A percentile compares a stretch with the other conserved stretches of the same genome.
phyloP scores from a whole-genome alignment of 257 asterid genomes.

The Lithospermum erythrorhizon region DNA sequence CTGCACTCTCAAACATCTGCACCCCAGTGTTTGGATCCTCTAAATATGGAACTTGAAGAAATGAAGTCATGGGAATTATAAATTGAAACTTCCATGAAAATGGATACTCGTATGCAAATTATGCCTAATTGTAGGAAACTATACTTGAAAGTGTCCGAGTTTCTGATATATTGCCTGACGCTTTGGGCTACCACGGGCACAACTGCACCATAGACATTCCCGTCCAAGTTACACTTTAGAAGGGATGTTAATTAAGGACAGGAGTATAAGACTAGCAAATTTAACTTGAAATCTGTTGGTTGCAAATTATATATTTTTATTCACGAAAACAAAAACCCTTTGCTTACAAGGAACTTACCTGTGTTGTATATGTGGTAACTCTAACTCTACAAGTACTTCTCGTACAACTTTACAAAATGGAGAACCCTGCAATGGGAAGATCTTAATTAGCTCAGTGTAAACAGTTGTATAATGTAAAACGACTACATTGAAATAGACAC shows the following conservation, averaged over 20 bases:
- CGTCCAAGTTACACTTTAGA: background rate
- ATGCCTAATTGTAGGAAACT: background rate
- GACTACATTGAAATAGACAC: background rate
- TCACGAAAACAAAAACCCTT: too few relatives aligned
- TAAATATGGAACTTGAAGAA: conserved; percentile 67
- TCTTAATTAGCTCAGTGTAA: background rate
- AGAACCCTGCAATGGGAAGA: conserved; percentile 48
- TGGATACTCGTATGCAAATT: background rate
- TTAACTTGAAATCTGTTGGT: background rate
- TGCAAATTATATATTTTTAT: background rate
- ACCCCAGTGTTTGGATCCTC: conserved; percentile 94
- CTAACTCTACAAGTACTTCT: conserved; percentile 79
- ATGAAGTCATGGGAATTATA: background rate
- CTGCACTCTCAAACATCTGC: conserved; percentile 95
- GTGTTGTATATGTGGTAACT: conserved; percentile 84
- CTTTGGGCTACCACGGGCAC: conserved; percentile 95
- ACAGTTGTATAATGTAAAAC: background rate
- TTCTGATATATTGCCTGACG: conserved; percentile 48
- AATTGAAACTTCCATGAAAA: background rate
- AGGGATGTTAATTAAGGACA: too few relatives aligned
- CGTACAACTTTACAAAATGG: conserved; percentile 94
- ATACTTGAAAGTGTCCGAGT: conserved; percentile 86
- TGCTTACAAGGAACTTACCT: conserved; percentile 32
- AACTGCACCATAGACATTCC: conserved; percentile 28
- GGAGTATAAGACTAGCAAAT: too few relatives aligned